A percentile compares a stretch with the other conserved stretches of the same genome.
Conservation (phyloP, 225 moss, liverwort and hornwort genomes). For the Rhytidiadelphus loreus region DNA sequence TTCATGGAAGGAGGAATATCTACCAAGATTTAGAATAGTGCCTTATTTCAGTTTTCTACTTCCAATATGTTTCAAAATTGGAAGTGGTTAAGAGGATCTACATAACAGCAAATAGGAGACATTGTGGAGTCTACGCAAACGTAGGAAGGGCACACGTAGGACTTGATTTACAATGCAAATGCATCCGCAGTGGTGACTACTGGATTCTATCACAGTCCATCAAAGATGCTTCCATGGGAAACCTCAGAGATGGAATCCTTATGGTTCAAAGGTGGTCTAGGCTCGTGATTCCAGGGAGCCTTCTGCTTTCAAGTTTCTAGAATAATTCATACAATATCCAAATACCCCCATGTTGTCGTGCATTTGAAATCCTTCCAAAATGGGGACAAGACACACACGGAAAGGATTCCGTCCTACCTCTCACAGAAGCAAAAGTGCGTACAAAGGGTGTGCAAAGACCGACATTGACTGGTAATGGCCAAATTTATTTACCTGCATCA, state of each 20-base stretch:
- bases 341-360: not conserved
- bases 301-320: not conserved
- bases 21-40: not conserved
- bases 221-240: not conserved
- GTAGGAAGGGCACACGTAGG: not conserved
- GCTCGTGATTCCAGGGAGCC: not conserved
- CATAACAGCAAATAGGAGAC: no score
- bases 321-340: not conserved
- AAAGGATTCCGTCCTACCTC: not conserved
- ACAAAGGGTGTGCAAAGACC: not conserved
- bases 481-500: conserved; percentile 40
- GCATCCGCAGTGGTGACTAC: not conserved
- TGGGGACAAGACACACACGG: not conserved
- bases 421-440: no score
- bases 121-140: not conserved
- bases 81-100: no score
- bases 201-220: not conserved
- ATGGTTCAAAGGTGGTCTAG: not conserved
- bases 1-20: not conserved
- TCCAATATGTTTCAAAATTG: no score
- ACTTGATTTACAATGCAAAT: no score
- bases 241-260: not conserved
- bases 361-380: not conserved
- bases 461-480: not conserved
- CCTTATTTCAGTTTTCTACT: no score